Evolutionary conservation across 2,329 filamentous ascomycete species (phyloP), one percentile per base, ranked within the genome.

Genomic region (Cordyceps militaris): DNA sequence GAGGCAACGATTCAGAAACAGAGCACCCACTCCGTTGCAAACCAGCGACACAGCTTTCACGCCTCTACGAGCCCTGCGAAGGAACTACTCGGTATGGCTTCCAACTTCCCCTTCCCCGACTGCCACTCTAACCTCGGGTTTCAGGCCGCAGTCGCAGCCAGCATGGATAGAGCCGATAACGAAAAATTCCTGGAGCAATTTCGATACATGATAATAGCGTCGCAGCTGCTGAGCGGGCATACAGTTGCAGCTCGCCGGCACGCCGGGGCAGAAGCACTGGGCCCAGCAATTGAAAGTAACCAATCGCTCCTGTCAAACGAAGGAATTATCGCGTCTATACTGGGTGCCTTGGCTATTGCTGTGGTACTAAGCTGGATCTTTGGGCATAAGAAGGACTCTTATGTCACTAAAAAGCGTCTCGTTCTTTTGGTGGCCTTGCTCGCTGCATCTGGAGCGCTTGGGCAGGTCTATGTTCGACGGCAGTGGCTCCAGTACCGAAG

Each of bases 121-220:
- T n/a, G 40, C 16, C 11, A 11, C 13, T 51, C 52, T 48, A 55
- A 61, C 57, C 21, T 52, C 14, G 13, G 11, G 16, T 42, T 47
- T 63, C 38, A 89, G 86, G 81, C 80, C 65, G 87, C 82, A 10
- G 80, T 92, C 59, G 88, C 87, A 63, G 85, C 86, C 42, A 82
- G 83, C 61, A 80, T 96, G 61, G 86, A 89, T 57, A 81, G 86
- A 63, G 84, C 83, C 64, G 91, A 96, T 65, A 95, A 92, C 68
- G 81, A 87, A 64, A 86, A 86, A 63, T 96, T 97, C 66, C 80
- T 96, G 59, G 92, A 97, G 72, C 88, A 91, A 68, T 97, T 97
- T 67, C 88, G 92, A 62, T 97, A 97, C 73, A 88, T 89, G 23
- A 89, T 97, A 63, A 88, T 97, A 67, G 91, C 91, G 52, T 97